These are phyloP conservation scores for Aquilaria sinensis DNA, from an alignment of 345 rosid genomes.

Conservation along the genomic window DNA sequence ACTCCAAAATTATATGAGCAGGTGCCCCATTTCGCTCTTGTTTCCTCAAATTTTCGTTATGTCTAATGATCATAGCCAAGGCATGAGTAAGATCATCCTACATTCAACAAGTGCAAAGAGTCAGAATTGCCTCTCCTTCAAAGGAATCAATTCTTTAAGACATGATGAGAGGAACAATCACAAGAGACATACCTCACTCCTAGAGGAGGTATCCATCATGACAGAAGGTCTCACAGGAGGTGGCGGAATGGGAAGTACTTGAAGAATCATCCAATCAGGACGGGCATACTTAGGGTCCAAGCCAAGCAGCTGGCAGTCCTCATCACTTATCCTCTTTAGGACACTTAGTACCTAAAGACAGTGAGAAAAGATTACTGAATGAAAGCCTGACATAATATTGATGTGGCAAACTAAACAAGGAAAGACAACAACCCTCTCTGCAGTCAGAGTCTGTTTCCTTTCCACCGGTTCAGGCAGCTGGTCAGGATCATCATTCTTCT, in stretches of 20 bases:
- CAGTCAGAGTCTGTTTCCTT: conserved; percentile 83
- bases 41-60: conserved; percentile 69
- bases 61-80: conserved; percentile 78
- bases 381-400: not conserved
- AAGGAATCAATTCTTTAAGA: not conserved
- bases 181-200: conserved; percentile 58
- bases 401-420: not conserved
- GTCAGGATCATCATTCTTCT: conserved; percentile 71
- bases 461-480: conserved; percentile 88
- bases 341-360: conserved; percentile 41
- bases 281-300: conserved; percentile 63
- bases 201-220: conserved; percentile 76
- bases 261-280: conserved; percentile 67
- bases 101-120: conserved; percentile 5
- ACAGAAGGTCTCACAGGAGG: conserved; percentile 70
- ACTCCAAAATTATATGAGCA: conserved; percentile 87
- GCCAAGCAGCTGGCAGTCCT: conserved; percentile 51
- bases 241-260: conserved; percentile 65
- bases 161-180: not conserved
- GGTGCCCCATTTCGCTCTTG: conserved; percentile 92
- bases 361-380: not conserved
- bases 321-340: conserved; percentile 59
- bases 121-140: not conserved
- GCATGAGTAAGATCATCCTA: conserved; percentile 91
- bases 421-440: conserved; percentile 47